Base-by-base conservation (phyloP, 2,329 filamentous ascomycete species). In the Fusarium mangiferae region DNA sequence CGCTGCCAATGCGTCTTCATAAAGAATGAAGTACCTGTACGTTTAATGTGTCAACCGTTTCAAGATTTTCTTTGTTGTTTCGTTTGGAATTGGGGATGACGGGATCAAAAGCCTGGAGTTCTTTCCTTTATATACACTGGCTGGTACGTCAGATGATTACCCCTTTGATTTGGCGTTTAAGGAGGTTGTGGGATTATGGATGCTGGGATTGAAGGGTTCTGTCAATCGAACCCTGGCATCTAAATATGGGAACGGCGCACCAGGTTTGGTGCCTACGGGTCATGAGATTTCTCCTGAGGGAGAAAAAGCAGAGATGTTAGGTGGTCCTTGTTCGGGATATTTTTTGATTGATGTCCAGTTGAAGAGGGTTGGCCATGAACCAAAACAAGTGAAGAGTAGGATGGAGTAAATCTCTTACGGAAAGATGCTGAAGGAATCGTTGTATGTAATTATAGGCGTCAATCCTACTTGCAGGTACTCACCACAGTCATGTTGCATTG, bases 41-140 rank as follows among this genome's bases (percentile, higher is more conserved):
- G 75, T 76, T 73, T 76, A 73, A 62, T 70, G 72, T 68, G 49
- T 59, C 35, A 62, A 59, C 62, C 46, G 57, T 74, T 74, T 58
- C 55, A 56, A 67, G 46, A 59, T 72, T 70, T 74, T 66, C 55
- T 66, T 70, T 75, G 64, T 71, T 77, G 35, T 54, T 59, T 62
- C 56, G 71, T 66, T 76, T 33, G 26, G 48, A 38, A 41, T 41
- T 46, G 69, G 69, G 74, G 59, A 74, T 75, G 73, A 65, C 63
- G 70, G 73, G 72, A 69, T 75, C 68, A 80, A 80, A 78, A 76
- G 78, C 78, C 74, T 68, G 78, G 78, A 80, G 78, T 80, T 79
- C 67, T 78, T 76, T 65, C 76, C 64, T 78, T 77, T 62, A 68
- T 77, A 70, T 73, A 78, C 66, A 78, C 66, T 67, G 77, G 77